phyloP scores from a whole-genome alignment of 495 filamentous ascomycete species.

The Neurospora sp. region DNA sequence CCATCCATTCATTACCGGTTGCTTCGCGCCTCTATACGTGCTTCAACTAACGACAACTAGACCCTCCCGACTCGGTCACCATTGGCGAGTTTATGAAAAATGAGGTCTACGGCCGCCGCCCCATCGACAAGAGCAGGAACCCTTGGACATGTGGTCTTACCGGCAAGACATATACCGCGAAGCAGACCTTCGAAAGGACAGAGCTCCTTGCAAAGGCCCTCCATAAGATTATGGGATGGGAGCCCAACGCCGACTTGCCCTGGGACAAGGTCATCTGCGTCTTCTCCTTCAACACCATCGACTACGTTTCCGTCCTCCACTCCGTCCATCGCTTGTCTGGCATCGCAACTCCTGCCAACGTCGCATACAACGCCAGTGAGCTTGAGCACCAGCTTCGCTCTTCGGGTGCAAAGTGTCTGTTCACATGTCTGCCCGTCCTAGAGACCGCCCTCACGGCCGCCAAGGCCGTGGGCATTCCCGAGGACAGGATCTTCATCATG shows the following conservation, averaged over 20 bases:
- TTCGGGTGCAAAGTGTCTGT: constrained; percentile 63
- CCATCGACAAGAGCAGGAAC: constrained; percentile 52
- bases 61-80: constrained; percentile 64
- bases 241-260: constrained; percentile 61
- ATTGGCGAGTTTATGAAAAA: constrained; percentile 71
- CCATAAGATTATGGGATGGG: constrained; percentile 63
- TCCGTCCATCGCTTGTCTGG: constrained; percentile 68
- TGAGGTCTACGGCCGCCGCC: constrained; percentile 58
- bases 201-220: constrained; percentile 62
- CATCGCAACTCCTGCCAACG: constrained; percentile 71
- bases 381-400: constrained; percentile 70
- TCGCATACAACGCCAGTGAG: constrained; percentile 66
- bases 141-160: constrained; percentile 78
- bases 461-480: constrained; percentile 53
- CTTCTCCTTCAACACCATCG: constrained; percentile 76
- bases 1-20: background rate
- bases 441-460: constrained; percentile 60
- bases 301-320: constrained; percentile 66
- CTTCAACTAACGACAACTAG: constrained; percentile 17
- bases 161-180: constrained; percentile 57
- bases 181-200: constrained; percentile 56
- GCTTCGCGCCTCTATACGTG: background rate
- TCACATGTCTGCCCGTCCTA: constrained; percentile 71
- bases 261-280: constrained; percentile 79
- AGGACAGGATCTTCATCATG: constrained; percentile 63